phyloP scores from a whole-genome alignment of 139 green algal species.

The Micractinium conductrix region DNA sequence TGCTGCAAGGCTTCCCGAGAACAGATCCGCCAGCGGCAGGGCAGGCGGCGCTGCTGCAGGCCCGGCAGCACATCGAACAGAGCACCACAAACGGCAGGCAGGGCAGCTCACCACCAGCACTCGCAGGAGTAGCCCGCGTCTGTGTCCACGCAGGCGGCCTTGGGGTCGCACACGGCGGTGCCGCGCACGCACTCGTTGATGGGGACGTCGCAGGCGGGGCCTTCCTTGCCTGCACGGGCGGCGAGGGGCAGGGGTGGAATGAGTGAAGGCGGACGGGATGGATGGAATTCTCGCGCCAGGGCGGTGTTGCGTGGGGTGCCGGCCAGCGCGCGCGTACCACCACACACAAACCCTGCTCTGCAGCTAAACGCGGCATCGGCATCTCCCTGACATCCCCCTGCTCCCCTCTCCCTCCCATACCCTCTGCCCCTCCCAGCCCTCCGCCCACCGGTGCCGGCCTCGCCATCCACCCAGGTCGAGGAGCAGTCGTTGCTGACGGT shows the following conservation, averaged over 20 bases:
- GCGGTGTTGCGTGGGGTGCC: too few species aligned
- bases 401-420: neutral
- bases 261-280: neutral
- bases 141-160: conserved; percentile 64
- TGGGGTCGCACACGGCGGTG: conserved; percentile 48
- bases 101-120: conserved; percentile 45
- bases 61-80: too few species aligned
- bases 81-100: too few species aligned
- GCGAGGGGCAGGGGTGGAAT: too few species aligned
- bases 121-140: conserved; percentile 51
- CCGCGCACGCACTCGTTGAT: conserved; percentile 70
- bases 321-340: too few species aligned
- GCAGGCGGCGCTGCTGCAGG: too few species aligned
- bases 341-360: too few species aligned
- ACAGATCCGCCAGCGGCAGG: too few species aligned
- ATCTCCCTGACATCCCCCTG: too few species aligned
- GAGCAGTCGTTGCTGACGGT: conserved; percentile 35
- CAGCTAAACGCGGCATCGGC: neutral
- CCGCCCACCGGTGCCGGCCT: conserved; percentile 47
- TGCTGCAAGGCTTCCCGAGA: too few species aligned
- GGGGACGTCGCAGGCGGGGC: conserved; percentile 54
- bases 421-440: neutral
- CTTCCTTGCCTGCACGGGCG: conserved; percentile 46
- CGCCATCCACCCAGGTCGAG: conserved; percentile 48
- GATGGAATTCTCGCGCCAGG: neutral